Base-by-base conservation (phyloP, 225 moss, liverwort and hornwort species). In the Takakia lepidozioides region DNA sequence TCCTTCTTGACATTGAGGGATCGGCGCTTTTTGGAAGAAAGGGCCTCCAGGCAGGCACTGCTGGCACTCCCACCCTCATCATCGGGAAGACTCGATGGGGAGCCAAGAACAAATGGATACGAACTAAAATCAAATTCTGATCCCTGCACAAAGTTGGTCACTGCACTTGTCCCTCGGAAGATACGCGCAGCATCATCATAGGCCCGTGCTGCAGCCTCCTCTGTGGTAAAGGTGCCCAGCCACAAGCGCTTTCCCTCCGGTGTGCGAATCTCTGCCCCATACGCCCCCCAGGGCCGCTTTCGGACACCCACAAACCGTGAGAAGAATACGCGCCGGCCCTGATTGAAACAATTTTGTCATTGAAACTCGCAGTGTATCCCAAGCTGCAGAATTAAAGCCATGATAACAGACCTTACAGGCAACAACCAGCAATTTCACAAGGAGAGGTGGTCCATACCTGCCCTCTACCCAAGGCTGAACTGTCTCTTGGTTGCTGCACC, bases 261-360 rank as follows among this genome's bases (percentile, higher is more conserved):
- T 32, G 93, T 93, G 1, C 93, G 93, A 67, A 93, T 93, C 61
- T 93, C 93, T 15, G 93, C 93, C 62, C 93, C 93, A 54, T 89
- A 93, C 24, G 93, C 93, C 66, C 93, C 93, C 93, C 93, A 93
- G 8, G 93, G 93, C 56, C 93, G 78, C 76, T 88, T 93, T 45
- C 93, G 83, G 6, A 93, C 93, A 15, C 93, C 93, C 19, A 93
- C 93, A 65, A 83, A 93, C 60, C 84, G 81, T 9, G 93, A 93
- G 54, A 93, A 93, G 38, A 93, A 89, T 2, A 83, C 76, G 54
- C 93, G 56, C 54, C 86, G 73, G 18, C 93, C 93, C 73, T 86
- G 84, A 62, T 7, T 32, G 32, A 32, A 32, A 32, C 32, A 32
- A 32, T 35, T 67, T 71, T 19, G 34, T 38, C 29, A 56, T 34